Percentiles rank a stretch among this genome's conserved stretches.
Evolutionary conservation across 176 grass and related monocot genomes (phyloP).

Genomic region (Ananas comosus): DNA sequence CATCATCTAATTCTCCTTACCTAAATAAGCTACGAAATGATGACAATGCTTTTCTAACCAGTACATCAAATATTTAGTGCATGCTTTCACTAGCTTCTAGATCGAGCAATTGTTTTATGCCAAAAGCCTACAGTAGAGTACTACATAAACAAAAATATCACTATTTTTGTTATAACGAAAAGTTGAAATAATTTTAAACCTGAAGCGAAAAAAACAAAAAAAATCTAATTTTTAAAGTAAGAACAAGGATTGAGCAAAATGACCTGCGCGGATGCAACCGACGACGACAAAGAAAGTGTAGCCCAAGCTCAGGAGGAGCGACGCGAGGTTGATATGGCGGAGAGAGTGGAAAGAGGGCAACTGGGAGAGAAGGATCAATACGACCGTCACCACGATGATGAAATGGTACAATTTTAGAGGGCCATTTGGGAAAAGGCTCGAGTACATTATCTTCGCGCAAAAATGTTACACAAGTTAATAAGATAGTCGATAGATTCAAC

Average conservation of each 20-base stretch:
- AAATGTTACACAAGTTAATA: constrained; percentile 6
- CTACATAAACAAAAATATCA: too few species aligned
- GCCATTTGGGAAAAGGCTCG: constrained; percentile 53
- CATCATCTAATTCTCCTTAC: constrained; percentile 21
- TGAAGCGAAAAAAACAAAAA: neutral
- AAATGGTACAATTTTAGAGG: constrained; percentile 84
- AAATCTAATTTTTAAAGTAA: neutral
- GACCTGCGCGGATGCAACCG: constrained; percentile 81
- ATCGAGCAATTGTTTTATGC: too few species aligned
- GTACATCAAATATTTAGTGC: too few species aligned
- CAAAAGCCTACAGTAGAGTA: too few species aligned
- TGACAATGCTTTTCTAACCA: too few species aligned
- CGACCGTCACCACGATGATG: constrained; percentile 72
- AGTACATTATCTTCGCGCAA: constrained; percentile 75
- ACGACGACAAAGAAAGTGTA: constrained; percentile 66
- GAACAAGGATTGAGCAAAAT: constrained; percentile 10
- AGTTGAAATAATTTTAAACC: neutral
- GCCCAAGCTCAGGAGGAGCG: constrained; percentile 58
- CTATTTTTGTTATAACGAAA: too few species aligned
- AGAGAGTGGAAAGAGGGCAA: constrained; percentile 90
- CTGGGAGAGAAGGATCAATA: constrained; percentile 75
- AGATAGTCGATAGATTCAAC: neutral
- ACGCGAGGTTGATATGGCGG: constrained; percentile 87
- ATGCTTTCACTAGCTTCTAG: too few species aligned
- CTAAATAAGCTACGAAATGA: neutral